A percentile compares a stretch with the other conserved stretches of the same genome.
phyloP scores from a whole-genome alignment of 495 filamentous ascomycete species.

The Podospora pseudocomata region DNA sequence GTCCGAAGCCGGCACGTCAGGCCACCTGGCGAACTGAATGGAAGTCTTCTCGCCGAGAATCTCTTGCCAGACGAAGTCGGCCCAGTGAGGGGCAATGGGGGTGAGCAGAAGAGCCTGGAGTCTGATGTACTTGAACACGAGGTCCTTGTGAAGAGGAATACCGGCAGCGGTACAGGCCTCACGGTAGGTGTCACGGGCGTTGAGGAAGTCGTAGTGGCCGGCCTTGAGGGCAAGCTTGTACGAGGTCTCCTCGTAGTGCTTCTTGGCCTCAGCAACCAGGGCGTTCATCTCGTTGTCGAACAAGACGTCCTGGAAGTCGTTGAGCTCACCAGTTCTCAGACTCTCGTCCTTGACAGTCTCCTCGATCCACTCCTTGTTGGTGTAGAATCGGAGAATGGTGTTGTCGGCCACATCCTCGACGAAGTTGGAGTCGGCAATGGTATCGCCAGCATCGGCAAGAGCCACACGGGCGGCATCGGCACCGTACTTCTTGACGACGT shows the following conservation, averaged over 20 bases:
- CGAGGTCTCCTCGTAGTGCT: slow-evolving; percentile 73
- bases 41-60: slow-evolving; percentile 70
- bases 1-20: slow-evolving; percentile 59
- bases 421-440: slow-evolving; percentile 94
- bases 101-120: slow-evolving; percentile 59
- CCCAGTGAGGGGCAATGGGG: slow-evolving; percentile 87
- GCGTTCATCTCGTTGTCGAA: slow-evolving; percentile 93
- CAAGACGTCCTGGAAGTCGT: slow-evolving; percentile 78
- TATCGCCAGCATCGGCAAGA: slow-evolving; percentile 91
- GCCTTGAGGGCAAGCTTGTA: slow-evolving; percentile 93
- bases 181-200: slow-evolving; percentile 85
- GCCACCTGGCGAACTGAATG: slow-evolving; percentile 78
- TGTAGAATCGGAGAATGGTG: slow-evolving; percentile 80
- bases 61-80: slow-evolving; percentile 90
- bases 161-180: slow-evolving; percentile 69
- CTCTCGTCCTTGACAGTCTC: slow-evolving; percentile 68
- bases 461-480: slow-evolving; percentile 90
- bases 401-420: slow-evolving; percentile 91
- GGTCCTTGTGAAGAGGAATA: slow-evolving; percentile 76
- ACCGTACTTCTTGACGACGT: slow-evolving; percentile 86
- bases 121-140: slow-evolving; percentile 73
- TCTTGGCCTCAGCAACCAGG: slow-evolving; percentile 68
- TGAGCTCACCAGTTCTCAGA: slow-evolving; percentile 68
- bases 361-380: slow-evolving; percentile 89
- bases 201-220: slow-evolving; percentile 82